A percentile compares a stretch with the other conserved stretches of the same genome.
These are phyloP conservation scores for Cyamopsis tetragonoloba DNA, from an alignment of 306 rosid species.

Conservation along the genomic window DNA sequence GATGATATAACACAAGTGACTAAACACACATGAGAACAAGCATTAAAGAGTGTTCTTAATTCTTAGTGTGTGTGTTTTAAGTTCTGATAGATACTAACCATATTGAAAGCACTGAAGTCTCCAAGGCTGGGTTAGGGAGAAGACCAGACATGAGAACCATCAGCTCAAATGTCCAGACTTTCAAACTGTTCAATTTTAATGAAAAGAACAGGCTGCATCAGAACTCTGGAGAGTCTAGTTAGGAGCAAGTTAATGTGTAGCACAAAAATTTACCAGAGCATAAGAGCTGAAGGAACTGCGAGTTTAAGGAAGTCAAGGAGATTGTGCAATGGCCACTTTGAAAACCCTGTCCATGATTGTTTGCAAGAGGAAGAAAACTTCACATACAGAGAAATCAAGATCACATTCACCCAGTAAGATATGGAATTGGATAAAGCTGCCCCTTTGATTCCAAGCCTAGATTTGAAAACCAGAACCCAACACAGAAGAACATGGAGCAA, in stretches of 20 bases:
- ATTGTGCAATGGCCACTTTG: conserved; percentile 35
- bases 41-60: not conserved
- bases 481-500: conserved; percentile 43
- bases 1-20: not conserved
- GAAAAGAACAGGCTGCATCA: conserved; percentile 16
- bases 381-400: conserved; percentile 42
- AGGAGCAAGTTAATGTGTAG: not conserved
- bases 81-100: conserved; percentile 33
- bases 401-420: conserved; percentile 52
- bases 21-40: not conserved
- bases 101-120: conserved; percentile 64
- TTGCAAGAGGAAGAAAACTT: conserved; percentile 55
- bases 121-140: conserved; percentile 58
- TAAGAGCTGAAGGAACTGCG: conserved; percentile 66
- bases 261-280: conserved; percentile 49
- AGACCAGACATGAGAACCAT: conserved; percentile 58
- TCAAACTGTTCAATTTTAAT: conserved; percentile 46
- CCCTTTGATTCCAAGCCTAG: conserved; percentile 54
- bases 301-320: conserved; percentile 46
- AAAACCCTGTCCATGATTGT: conserved; percentile 58
- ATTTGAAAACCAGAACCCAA: conserved; percentile 53
- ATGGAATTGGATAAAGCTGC: conserved; percentile 59
- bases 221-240: not conserved
- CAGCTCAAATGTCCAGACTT: conserved; percentile 60
- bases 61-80: not conserved